Evolutionary conservation across 257 asterid species (phyloP).

Genomic region (Solanum habrochaites): DNA sequence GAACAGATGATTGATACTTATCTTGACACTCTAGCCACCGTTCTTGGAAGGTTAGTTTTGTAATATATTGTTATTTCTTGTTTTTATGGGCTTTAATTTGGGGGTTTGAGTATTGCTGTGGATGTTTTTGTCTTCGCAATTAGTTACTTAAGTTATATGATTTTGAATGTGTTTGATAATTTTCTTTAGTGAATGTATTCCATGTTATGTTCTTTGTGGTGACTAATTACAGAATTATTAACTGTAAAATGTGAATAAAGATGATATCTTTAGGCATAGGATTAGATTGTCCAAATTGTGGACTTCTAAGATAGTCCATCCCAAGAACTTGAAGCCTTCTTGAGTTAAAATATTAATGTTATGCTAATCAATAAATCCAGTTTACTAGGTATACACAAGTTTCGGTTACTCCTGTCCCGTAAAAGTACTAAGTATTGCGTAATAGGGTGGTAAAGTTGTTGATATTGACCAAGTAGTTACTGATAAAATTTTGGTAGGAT

Average conservation of each 20-base stretch:
- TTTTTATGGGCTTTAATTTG: background rate
- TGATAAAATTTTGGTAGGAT: background rate
- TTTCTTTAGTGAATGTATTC: background rate
- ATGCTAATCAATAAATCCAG: background rate
- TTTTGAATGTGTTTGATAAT: background rate
- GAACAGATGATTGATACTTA: slow-evolving; percentile 98
- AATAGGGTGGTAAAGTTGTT: background rate
- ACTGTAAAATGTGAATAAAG: background rate
- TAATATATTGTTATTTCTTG: background rate
- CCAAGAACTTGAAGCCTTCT: background rate
- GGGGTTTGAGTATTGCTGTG: background rate
- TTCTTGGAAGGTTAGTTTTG: slow-evolving; percentile 64
- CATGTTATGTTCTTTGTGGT: background rate
- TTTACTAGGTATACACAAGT: background rate
- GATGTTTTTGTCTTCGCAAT: background rate
- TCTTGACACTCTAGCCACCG: slow-evolving; percentile 81
- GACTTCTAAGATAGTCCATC: background rate
- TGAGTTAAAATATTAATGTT: background rate
- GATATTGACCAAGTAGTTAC: background rate
- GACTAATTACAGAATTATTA: background rate
- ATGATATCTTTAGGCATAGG: background rate
- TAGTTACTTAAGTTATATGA: background rate
- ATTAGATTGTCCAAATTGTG: background rate
- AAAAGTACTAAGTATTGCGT: too few species aligned
- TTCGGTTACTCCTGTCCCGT: background rate